phyloP scores from a whole-genome alignment of 306 rosid species.

The Citrullus amarus region DNA sequence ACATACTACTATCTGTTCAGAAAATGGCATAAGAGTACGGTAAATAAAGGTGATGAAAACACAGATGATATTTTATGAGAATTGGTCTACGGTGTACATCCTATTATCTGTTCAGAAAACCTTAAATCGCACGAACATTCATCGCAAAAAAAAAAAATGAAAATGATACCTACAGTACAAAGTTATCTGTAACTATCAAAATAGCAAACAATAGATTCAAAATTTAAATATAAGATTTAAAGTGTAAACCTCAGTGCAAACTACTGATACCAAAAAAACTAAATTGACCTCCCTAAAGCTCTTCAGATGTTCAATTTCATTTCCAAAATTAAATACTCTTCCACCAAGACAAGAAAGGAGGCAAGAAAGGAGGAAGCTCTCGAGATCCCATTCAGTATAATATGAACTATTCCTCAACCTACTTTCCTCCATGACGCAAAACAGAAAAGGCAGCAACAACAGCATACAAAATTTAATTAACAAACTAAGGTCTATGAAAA shows the following conservation, averaged over 20 bases:
- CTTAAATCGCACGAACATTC: background rate
- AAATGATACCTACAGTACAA: background rate
- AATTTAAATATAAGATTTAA: background rate
- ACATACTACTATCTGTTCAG: too few relatives aligned
- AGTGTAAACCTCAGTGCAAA: slow-evolving; percentile 6
- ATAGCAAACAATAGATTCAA: background rate
- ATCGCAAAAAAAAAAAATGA: too few relatives aligned
- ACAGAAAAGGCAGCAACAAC: slow-evolving; percentile 10
- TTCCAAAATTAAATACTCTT: background rate
- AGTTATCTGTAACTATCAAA: background rate
- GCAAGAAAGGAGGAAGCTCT: background rate
- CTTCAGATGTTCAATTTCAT: slow-evolving; percentile 13
- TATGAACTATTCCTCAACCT: slow-evolving; percentile 9
- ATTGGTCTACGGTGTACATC: too few relatives aligned
- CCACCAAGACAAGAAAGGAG: background rate
- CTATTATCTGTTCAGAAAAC: too few relatives aligned
- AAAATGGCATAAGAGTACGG: too few relatives aligned
- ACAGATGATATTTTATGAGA: too few relatives aligned
- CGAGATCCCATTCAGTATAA: background rate
- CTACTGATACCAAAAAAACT: background rate
- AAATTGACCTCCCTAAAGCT: slow-evolving; percentile 2
- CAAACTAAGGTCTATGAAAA: slow-evolving; percentile 16
- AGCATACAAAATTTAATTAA: slow-evolving; percentile 11
- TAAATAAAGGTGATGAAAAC: too few relatives aligned
- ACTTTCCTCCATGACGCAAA: slow-evolving; percentile 17